phyloP scores from a whole-genome alignment of 805 yeast genomes.

The Ogataea ganodermae region DNA sequence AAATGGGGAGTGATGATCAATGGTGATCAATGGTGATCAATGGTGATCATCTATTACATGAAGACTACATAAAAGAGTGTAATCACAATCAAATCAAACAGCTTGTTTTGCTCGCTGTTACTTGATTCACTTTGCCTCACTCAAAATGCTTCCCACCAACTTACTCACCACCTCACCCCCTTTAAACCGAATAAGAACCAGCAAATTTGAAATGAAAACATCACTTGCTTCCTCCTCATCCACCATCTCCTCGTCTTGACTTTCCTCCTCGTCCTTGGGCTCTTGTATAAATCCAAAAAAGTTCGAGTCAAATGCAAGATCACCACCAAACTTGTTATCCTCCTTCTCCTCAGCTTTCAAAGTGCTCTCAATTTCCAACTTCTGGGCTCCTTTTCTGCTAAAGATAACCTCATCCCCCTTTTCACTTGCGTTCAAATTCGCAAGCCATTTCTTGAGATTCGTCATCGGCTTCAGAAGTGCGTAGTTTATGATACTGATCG shows the following conservation, averaged over 20 bases:
- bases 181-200: slow-evolving; percentile 17
- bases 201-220: slow-evolving; percentile 24
- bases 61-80: too few relatives aligned
- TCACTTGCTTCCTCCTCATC: slow-evolving; percentile 13
- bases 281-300: slow-evolving; percentile 36
- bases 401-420: slow-evolving; percentile 16
- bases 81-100: too few relatives aligned
- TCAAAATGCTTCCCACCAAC: slow-evolving; percentile 21
- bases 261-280: slow-evolving; percentile 24
- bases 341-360: slow-evolving; percentile 7
- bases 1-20: neutral
- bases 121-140: neutral
- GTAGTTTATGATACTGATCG: slow-evolving; percentile 28
- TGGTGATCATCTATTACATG: too few relatives aligned
- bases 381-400: slow-evolving; percentile 22
- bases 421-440: slow-evolving; percentile 20
- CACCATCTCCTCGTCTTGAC: slow-evolving; percentile 2
- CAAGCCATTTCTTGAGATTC: slow-evolving; percentile 26
- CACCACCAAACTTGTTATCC: slow-evolving; percentile 18
- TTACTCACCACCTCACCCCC: slow-evolving; percentile 19
- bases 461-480: slow-evolving; percentile 23
- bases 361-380: slow-evolving; percentile 8
- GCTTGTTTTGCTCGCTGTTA: neutral
- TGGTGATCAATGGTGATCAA: neutral
- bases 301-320: slow-evolving; percentile 27